These are phyloP conservation scores for Salix viminalis DNA, from an alignment of 345 rosid genomes.

Conservation along the genomic window DNA sequence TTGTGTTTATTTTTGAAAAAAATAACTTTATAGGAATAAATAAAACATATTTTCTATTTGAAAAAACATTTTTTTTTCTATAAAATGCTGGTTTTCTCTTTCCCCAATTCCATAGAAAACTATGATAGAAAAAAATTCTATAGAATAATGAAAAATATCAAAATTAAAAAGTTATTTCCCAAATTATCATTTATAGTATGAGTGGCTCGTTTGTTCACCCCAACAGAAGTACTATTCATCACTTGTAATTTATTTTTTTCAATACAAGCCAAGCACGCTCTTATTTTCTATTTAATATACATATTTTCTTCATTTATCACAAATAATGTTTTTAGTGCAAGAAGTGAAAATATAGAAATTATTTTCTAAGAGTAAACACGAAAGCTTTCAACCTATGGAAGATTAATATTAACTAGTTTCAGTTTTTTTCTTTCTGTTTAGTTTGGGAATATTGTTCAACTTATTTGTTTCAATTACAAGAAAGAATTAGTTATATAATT, in stretches of 20 bases:
- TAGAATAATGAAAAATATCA: neutral
- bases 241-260: too few species aligned
- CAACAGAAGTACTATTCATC: neutral
- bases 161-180: neutral
- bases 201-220: neutral
- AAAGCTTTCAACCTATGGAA: too few species aligned
- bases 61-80: too few species aligned
- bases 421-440: too few species aligned
- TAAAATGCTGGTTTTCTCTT: too few species aligned
- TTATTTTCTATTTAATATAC: neutral
- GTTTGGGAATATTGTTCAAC: too few species aligned
- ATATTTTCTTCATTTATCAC: neutral
- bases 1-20: neutral
- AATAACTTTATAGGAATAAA: too few species aligned
- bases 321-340: too few species aligned
- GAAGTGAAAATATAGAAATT: neutral
- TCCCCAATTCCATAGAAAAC: neutral
- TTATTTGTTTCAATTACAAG: neutral
- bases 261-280: neutral
- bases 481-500: too few species aligned
- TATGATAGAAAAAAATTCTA: too few species aligned
- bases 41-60: neutral
- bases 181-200: neutral
- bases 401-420: too few species aligned
- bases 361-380: neutral